phyloP scores from a whole-genome alignment of 2,329 filamentous ascomycete species.

The Stromatinia cepivora region DNA sequence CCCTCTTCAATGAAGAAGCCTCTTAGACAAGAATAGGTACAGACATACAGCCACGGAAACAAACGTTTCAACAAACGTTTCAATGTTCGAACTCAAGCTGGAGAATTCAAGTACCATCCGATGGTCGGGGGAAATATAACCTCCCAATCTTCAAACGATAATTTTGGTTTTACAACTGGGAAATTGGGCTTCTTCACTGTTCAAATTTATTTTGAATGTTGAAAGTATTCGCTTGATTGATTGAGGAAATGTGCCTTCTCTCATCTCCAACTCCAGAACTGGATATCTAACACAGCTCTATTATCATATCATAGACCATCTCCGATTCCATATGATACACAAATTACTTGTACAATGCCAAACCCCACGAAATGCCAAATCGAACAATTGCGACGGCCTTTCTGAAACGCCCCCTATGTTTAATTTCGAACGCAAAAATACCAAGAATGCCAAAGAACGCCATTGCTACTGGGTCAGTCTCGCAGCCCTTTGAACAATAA shows the following conservation, averaged over 20 bases:
- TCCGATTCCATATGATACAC: conserved; percentile 2
- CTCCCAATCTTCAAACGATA: neutral
- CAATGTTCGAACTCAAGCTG: no score
- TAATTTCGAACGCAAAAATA: neutral
- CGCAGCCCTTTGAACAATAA: neutral
- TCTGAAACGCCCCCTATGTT: conserved; percentile 7
- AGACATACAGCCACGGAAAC: no score
- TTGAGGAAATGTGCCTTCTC: neutral
- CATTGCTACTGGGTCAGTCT: conserved; percentile 2
- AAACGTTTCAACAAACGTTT: no score
- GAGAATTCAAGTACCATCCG: no score
- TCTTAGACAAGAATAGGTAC: no score
- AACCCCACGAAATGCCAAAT: neutral
- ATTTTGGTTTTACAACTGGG: neutral
- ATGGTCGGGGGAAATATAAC: no score
- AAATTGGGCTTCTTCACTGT: neutral
- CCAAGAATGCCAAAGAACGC: neutral
- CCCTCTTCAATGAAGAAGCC: no score
- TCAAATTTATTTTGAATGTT: neutral
- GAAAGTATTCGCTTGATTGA: neutral
- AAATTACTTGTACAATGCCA: conserved; percentile 8
- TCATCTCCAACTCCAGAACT: conserved; percentile 5
- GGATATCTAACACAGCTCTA: conserved; percentile 13
- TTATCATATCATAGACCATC: conserved; percentile 7
- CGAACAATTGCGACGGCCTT: neutral